These are phyloP conservation scores for Cyclospora cayetanensis DNA, from an alignment of 169 alveolate species.

Conservation along the genomic window DNA sequence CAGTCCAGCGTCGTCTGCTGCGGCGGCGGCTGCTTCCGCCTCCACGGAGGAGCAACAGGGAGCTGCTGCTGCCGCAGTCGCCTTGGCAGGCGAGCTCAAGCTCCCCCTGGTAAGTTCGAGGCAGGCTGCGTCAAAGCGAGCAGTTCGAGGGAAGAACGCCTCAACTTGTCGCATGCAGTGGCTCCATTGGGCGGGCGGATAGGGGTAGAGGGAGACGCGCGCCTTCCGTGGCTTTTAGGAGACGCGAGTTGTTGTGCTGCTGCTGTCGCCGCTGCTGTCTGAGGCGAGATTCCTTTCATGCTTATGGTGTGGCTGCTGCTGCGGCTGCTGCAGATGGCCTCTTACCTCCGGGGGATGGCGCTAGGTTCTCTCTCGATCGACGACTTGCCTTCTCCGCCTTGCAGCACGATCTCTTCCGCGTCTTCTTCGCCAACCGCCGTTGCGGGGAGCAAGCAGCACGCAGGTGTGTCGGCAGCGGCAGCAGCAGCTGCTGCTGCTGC, in stretches of 20 bases:
- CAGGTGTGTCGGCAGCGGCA: neutral
- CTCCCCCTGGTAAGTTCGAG: neutral
- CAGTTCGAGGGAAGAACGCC: no score
- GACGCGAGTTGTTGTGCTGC: no score
- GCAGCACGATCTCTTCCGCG: conserved; percentile 24
- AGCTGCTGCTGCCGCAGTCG: conserved; percentile 38
- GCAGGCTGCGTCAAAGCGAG: no score
- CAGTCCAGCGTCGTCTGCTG: neutral
- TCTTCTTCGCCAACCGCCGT: conserved; percentile 14
- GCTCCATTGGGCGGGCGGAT: no score
- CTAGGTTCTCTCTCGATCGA: neutral
- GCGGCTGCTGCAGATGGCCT: conserved; percentile 21
- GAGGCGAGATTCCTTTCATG: no score
- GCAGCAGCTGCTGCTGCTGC: neutral
- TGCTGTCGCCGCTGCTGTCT: neutral
- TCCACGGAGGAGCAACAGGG: conserved; percentile 14
- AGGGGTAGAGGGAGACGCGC: no score
- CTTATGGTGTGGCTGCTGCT: conserved; percentile 24
- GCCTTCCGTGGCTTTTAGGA: no score
- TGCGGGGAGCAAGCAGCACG: neutral
- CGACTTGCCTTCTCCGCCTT: conserved; percentile 4
- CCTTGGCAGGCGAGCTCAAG: conserved; percentile 13
- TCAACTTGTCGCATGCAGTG: no score
- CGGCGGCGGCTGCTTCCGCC: neutral
- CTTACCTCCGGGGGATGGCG: neutral